A percentile compares a stretch with the other conserved stretches of the same genome.
These are phyloP conservation scores for Haplosporangium gracile DNA, from an alignment of 192 early-diverging fungal species.

Conservation along the genomic window DNA sequence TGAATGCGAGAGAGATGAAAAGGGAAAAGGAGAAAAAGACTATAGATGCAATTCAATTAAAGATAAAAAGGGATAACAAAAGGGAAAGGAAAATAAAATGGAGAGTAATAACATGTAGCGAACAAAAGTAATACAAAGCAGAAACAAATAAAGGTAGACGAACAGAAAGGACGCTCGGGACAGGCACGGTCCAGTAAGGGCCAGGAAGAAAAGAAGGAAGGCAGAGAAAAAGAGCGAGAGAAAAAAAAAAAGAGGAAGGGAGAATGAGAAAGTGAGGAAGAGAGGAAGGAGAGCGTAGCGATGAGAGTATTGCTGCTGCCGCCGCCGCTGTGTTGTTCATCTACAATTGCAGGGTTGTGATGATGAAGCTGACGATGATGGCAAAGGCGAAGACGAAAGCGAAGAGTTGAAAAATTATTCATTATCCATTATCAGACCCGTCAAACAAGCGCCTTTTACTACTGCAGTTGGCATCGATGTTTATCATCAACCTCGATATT, in stretches of 20 bases:
- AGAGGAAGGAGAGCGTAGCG: background rate
- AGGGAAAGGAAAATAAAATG: background rate
- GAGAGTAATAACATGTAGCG: background rate
- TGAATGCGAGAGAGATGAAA: background rate
- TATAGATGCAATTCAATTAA: background rate
- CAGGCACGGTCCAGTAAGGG: background rate
- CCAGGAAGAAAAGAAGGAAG: background rate
- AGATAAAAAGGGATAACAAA: background rate
- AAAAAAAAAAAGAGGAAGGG: background rate
- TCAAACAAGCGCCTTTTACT: too few relatives aligned
- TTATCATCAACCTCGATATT: too few relatives aligned
- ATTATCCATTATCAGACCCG: too few relatives aligned
- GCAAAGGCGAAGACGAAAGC: background rate
- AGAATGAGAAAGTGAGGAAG: background rate
- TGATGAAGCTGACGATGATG: background rate
- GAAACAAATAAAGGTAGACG: background rate
- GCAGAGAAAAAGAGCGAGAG: conserved; percentile 1
- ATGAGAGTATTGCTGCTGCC: background rate
- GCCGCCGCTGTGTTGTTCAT: background rate
- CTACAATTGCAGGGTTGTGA: background rate
- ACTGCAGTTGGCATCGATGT: too few relatives aligned
- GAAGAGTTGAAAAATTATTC: too few relatives aligned
- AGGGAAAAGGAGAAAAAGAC: background rate
- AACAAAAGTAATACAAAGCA: background rate
- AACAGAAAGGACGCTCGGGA: background rate